Conservation (phyloP, 2,329 filamentous ascomycete species). For the Orbilia quercus region DNA sequence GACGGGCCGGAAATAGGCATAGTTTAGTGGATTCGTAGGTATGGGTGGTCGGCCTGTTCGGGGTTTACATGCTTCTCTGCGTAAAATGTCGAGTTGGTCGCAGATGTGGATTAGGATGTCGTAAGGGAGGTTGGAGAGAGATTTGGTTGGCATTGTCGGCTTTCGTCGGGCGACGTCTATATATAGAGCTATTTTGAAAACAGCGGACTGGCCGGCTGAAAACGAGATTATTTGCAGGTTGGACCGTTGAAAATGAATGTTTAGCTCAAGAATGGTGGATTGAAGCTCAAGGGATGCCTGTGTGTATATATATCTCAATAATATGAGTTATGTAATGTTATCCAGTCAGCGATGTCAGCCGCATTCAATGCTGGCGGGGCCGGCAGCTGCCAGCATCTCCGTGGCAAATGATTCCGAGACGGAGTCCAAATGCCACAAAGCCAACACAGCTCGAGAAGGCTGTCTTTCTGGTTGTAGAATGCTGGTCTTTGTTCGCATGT, state of each 20-base stretch:
- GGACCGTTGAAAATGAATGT: no score
- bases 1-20: slow-evolving; percentile 12
- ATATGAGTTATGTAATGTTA: no score
- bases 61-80: slow-evolving; percentile 21
- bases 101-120: slow-evolving; percentile 42
- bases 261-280: no score
- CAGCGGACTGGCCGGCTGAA: no score
- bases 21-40: slow-evolving; percentile 43
- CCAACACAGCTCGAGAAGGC: background rate
- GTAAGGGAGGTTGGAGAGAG: slow-evolving; percentile 32
- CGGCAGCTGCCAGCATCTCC: no score
- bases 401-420: background rate
- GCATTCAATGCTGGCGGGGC: no score
- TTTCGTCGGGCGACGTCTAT: background rate
- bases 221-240: background rate
- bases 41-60: slow-evolving; percentile 19
- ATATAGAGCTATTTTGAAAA: no score
- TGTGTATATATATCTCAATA: no score
- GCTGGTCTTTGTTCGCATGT: background rate
- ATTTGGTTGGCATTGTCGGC: background rate
- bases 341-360: no score
- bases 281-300: no score
- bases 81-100: slow-evolving; percentile 34
- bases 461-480: background rate
- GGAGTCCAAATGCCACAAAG: background rate